Base-by-base conservation (phyloP, 306 rosid species). In the Vigna angularis region DNA sequence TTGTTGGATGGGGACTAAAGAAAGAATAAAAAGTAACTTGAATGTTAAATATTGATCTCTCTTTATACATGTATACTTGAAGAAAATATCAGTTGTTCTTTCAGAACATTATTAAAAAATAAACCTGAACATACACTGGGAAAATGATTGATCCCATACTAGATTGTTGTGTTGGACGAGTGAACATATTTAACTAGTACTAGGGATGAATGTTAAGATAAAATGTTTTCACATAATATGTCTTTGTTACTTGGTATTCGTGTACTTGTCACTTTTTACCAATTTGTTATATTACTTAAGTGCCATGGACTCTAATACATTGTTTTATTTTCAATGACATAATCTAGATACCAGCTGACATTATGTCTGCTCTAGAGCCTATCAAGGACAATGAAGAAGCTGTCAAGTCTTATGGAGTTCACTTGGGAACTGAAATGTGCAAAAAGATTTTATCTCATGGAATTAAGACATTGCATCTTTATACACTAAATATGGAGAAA, bases 341-440 rank as follows among this genome's bases (percentile, higher is more conserved):
- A 38, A 66, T 88, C 73, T 78, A 94, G 98, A 81, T 94, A 84
- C 98, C 98, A 4, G 89, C 89, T 71, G 93, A 94, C 38, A 66
- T 94, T 65, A 78, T 72, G 66, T 91, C 96, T 58, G 98, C 97
- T 77, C 86, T 94, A 86, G 96, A 94, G 86, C 96, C 93, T 71
- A 90, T 94, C 87, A 92, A 90, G 87, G 98, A 94, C 85, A 94
- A 94, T 75, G 98, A 94, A 84, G 98, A 94, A 87, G 98, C 98
- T 82, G 97, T 94, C 68, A 94, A 86, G 85, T 20, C 94, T 64
- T 94, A 90, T 81, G 98, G 98, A 80, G 81, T 94, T 87, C 94
- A 92, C 84, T 93, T 89, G 63, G 98, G 97, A 82, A 92, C 97
- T 63, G 98, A 94, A 79, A 94, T 87, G 97, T 94, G 98, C 92